Conservation (phyloP, 176 grass and related monocot species). For the Zea luxurians region DNA sequence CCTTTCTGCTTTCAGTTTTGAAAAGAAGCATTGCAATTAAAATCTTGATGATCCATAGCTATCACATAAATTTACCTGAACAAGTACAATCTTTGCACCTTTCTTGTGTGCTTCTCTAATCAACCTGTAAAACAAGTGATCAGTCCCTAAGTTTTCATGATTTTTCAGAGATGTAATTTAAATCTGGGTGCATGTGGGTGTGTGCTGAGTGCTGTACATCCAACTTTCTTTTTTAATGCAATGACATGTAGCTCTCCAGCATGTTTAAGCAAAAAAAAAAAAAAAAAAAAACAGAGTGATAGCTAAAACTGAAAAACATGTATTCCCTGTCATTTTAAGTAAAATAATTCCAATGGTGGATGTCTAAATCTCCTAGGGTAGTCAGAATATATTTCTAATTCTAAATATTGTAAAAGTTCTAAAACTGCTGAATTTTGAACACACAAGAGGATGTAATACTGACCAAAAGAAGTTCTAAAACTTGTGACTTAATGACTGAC, state of each 20-base stretch:
- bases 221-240: not conserved
- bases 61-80: conserved; percentile 60
- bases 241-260: not conserved
- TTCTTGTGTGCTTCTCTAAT: conserved; percentile 90
- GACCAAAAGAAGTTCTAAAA: not conserved
- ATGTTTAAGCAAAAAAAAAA: not conserved
- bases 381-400: conserved; percentile 12
- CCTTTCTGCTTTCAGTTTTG: not conserved
- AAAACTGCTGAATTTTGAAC: too few species aligned
- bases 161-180: not conserved
- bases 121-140: conserved; percentile 56
- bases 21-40: not conserved
- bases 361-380: not conserved
- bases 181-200: not conserved
- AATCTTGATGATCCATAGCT: not conserved
- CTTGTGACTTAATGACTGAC: not conserved
- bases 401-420: not conserved
- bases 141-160: not conserved
- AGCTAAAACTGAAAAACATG: not conserved
- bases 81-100: conserved; percentile 80
- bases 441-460: too few species aligned
- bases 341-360: not conserved
- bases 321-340: not conserved
- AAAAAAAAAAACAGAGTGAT: not conserved
- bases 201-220: not conserved